These are phyloP conservation scores for Corylus heterophylla DNA, from an alignment of 306 rosid species.

Conservation along the genomic window DNA sequence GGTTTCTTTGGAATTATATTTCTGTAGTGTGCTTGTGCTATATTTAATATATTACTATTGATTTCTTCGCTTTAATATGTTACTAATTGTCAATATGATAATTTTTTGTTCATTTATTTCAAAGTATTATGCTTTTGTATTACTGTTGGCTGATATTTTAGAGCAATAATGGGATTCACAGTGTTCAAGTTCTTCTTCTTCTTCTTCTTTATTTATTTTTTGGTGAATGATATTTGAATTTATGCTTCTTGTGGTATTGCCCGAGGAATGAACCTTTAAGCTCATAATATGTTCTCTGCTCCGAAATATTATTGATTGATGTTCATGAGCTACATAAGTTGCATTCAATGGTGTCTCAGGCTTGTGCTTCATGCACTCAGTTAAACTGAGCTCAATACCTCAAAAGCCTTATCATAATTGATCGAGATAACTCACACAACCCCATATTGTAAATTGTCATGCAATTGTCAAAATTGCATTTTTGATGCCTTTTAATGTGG, in stretches of 20 bases:
- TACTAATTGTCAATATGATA: not conserved
- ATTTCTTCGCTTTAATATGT: not conserved
- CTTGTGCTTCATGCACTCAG: not conserved
- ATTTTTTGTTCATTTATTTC: not conserved
- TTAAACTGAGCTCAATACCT: not conserved
- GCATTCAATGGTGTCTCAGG: conserved; percentile 2
- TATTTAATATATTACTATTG: not conserved
- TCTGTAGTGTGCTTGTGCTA: not conserved
- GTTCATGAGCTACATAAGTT: not conserved
- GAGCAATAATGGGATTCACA: not conserved
- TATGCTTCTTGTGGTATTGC: not conserved
- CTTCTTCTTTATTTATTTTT: not conserved
- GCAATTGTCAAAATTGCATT: not conserved
- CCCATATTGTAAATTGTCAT: not conserved
- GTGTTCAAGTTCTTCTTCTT: not conserved
- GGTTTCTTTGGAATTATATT: not conserved
- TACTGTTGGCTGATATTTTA: not conserved
- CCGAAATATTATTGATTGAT: not conserved
- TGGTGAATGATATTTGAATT: not conserved
- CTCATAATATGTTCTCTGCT: not conserved
- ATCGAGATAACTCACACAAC: not conserved
- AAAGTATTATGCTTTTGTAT: not conserved
- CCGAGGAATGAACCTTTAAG: not conserved
- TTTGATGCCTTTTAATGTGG: not conserved
- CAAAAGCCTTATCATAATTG: too few species aligned